A percentile compares a stretch with the other conserved stretches of the same genome.
These are phyloP conservation scores for Teratosphaeriaceae sp. DNA, from an alignment of 2,329 filamentous ascomycete genomes.

Conservation along the genomic window DNA sequence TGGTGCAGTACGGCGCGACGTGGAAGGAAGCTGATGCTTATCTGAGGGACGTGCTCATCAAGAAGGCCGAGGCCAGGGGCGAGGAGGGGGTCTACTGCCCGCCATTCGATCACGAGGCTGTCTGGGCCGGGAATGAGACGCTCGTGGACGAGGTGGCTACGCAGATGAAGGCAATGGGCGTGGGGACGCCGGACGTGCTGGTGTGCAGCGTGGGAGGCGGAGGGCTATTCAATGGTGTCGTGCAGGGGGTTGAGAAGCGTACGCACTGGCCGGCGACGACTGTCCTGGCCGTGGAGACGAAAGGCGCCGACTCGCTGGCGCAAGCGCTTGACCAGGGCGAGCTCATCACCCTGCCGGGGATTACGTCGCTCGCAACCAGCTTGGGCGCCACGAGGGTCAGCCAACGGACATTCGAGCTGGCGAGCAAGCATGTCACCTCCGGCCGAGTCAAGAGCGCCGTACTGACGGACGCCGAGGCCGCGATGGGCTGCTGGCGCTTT, in stretches of 20 bases:
- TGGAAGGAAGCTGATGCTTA: slow-evolving; percentile 65
- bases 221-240: slow-evolving; percentile 69
- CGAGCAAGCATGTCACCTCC: slow-evolving; percentile 29
- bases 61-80: slow-evolving; percentile 33
- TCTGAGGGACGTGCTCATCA: slow-evolving; percentile 53
- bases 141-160: slow-evolving; percentile 48
- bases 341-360: slow-evolving; percentile 55
- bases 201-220: slow-evolving; percentile 77
- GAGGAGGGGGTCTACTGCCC: slow-evolving; percentile 55
- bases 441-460: slow-evolving; percentile 55
- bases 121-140: slow-evolving; percentile 60
- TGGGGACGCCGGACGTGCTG: slow-evolving; percentile 56
- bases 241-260: slow-evolving; percentile 56
- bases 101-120: slow-evolving; percentile 61
- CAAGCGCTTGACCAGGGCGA: slow-evolving; percentile 51
- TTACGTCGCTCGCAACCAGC: slow-evolving; percentile 69
- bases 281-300: slow-evolving; percentile 69
- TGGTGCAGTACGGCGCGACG: slow-evolving; percentile 60
- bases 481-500: slow-evolving; percentile 66
- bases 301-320: slow-evolving; percentile 63
- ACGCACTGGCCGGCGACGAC: slow-evolving; percentile 29
- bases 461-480: slow-evolving; percentile 70
- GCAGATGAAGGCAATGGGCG: slow-evolving; percentile 32
- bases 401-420: slow-evolving; percentile 60
- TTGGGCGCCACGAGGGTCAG: slow-evolving; percentile 70